Evolutionary conservation across 2,329 filamentous ascomycete genomes (phyloP).

Genomic region (Penicillium glabrum): DNA sequence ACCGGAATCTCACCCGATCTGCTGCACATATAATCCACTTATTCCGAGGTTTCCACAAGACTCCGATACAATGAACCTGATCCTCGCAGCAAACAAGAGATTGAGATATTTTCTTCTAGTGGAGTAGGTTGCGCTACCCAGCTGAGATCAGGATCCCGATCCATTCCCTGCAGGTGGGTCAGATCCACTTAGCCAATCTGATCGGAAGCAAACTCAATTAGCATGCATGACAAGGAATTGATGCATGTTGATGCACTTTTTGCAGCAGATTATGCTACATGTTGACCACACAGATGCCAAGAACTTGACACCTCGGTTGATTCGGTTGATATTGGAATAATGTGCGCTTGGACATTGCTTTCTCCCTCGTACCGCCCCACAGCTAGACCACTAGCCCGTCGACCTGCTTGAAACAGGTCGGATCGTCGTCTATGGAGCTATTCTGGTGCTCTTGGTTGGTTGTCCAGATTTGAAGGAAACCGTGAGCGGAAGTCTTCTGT

Average conservation of each 20-base stretch:
- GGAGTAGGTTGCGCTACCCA: neutral
- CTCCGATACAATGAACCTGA: neutral
- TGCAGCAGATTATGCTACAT: neutral
- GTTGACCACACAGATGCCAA: neutral
- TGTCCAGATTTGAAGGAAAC: neutral
- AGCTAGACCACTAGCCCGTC: neutral
- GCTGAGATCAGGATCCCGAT: neutral
- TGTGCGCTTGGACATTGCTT: neutral
- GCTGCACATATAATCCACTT: neutral
- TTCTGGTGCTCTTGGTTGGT: neutral
- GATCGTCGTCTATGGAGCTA: constrained; percentile 3
- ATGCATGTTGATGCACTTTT: neutral
- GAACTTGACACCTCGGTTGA: neutral
- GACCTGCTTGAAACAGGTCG: constrained; percentile 1
- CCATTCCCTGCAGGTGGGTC: neutral
- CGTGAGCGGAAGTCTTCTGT: neutral
- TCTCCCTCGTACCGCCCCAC: neutral
- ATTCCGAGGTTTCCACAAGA: no score
- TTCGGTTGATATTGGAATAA: neutral
- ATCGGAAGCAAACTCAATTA: neutral
- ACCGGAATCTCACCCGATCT: neutral
- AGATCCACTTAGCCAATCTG: neutral
- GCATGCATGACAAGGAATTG: neutral
- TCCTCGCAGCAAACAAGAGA: neutral
- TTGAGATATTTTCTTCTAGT: neutral